Conservation (phyloP, 495 filamentous ascomycete species). For the Podospora didyma region DNA sequence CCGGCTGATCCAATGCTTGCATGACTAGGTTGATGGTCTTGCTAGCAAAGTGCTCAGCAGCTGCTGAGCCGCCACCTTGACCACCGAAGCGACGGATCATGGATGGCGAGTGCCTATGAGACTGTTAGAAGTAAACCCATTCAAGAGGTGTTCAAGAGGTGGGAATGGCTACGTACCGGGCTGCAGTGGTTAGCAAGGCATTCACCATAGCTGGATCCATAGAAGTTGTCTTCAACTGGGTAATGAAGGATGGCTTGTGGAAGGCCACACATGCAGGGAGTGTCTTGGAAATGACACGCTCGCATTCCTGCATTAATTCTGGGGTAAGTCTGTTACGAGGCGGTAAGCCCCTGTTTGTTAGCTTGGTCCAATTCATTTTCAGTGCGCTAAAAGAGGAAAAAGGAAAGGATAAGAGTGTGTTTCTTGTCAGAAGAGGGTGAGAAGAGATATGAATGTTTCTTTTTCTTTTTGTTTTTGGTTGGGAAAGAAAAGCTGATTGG, state of each 20-base stretch:
- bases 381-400: not conserved
- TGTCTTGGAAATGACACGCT: constrained; percentile 47
- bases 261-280: constrained; percentile 50
- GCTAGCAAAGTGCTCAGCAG: constrained; percentile 46
- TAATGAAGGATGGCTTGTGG: constrained; percentile 49
- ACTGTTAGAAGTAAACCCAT: not conserved
- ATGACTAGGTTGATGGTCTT: constrained; percentile 46
- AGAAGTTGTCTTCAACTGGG: constrained; percentile 43
- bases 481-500: too few species aligned
- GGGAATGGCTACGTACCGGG: constrained; percentile 33
- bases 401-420: too few species aligned
- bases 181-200: constrained; percentile 44
- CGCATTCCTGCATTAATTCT: constrained; percentile 46
- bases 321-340: constrained; percentile 37
- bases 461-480: not conserved
- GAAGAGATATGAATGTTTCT: too few species aligned
- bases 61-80: constrained; percentile 38
- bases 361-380: not conserved
- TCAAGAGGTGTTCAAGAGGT: constrained; percentile 1
- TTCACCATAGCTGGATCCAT: constrained; percentile 46
- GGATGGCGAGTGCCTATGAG: constrained; percentile 37
- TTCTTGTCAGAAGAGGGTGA: too few species aligned
- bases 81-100: constrained; percentile 48
- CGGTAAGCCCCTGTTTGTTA: constrained; percentile 10
- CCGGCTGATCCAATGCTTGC: constrained; percentile 43